Base-by-base conservation (phyloP, 495 filamentous ascomycete genomes). In the Penicillium mononematosum region DNA sequence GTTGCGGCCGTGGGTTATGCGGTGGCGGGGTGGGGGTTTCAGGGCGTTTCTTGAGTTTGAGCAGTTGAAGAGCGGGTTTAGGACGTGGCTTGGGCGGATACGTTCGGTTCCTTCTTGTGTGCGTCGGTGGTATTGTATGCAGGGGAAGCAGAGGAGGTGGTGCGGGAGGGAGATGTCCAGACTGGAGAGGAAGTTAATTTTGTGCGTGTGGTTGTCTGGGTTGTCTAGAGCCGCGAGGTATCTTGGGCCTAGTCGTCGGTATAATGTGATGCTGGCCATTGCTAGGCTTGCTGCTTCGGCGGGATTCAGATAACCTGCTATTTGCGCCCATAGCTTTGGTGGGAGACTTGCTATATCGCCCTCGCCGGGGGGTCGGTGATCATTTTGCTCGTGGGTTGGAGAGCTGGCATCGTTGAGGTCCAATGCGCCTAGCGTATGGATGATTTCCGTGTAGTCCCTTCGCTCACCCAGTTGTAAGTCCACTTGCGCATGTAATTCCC, bases 101-200 rank as follows among this genome's bases (percentile, higher is more conserved):
- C 70, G 70, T 61, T 86, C 83, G 46, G 70, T 41, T 47, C 82
- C 81, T 36, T 67, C 68, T 20, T 78, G 67, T 0, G 69, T 78
- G 53, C 83, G 75, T 5, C 63, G 66, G 64, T 86, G 83, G 61
- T 75, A 86, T 24, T 53, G 53, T 4, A 53, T 72, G 59, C 83
- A 86, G n/a, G 77, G 75, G 62, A 81, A 79, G 65, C 83, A 86
- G 36, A 85, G 72, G 22, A 86, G 72, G 53, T 85, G 80, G 38
- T 73, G 62, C 0, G 82, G 82, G 11, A 79, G 65, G 4, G 67
- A 54, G 16, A 58, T 56, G 57, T 85, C 81, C 49, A 84, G 68
- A 0, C 59, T 48, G 8, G 65, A 50, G 7, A 86, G 71, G 64
- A 86, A 83, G 8, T 72, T 65, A 27, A 74, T 60, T 38, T 73